Base-by-base conservation (phyloP, 2,329 filamentous ascomycete genomes). In the Dichotomopilus funicola region DNA sequence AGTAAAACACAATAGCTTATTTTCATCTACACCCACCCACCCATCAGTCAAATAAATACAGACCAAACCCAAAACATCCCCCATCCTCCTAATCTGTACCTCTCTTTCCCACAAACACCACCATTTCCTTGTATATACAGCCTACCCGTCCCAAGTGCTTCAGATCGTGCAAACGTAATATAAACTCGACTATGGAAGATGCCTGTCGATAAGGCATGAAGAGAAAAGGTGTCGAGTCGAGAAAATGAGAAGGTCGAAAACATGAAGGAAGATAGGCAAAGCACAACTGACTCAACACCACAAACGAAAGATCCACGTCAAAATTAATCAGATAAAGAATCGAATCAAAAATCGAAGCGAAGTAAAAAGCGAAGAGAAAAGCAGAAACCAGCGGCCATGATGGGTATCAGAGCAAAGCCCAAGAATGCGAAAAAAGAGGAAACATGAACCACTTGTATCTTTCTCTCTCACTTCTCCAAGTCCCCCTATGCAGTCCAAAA, bases 361-460 rank as follows among this genome's bases (percentile, higher is more conserved):
- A 27, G 53, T 13, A 45, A 42, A 37, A 45, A 56, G 51, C 35
- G 55, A 57, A 56, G 34, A 49, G 44, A 55, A 55, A 45, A 51
- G 19, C 40, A 42, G 11, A 51, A 55, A 4, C 38, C 40, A 51
- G 52, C 38, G 55, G 62, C 56, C 56, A 63, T 63, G 59, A 63
- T 61, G 62, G 61, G 59, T 64, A 63, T 62, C 58, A 61, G 52
- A 51, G 48, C 37, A 54, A 48, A 43, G 31, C 38, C 43, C 13
- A 51, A 56, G 51, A 53, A 38, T 38, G 8, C 40, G 49, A 51
- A 45, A 9, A 47, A 42, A 38, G n/a, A 27, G 19, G 3, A 27
- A 27, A 27, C 19, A 27, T 27, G 19, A 27, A 27, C 19, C 19
- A 27, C 19, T 27, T 27, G 3, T 27, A 27, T 27, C 19, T 27